Evolutionary conservation across 2,329 filamentous ascomycete genomes (phyloP).

Genomic region (Chaetomiaceae sp.): DNA sequence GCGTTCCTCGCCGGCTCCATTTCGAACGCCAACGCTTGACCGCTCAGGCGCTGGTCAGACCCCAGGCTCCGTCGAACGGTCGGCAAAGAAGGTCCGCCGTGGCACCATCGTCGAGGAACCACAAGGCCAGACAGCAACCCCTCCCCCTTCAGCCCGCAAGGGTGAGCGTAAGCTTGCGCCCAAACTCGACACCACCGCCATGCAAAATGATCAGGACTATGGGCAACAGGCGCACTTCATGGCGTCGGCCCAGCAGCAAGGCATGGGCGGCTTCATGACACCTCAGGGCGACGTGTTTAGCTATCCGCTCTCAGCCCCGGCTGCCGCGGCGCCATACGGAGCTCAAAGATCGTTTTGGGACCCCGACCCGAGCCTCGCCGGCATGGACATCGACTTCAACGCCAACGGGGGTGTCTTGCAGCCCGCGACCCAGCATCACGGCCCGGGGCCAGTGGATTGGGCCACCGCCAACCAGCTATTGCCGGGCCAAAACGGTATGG

Average conservation of each 20-base stretch:
- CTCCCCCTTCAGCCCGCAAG: conserved; percentile 55
- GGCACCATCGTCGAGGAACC: conserved; percentile 37
- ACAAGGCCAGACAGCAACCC: conserved; percentile 52
- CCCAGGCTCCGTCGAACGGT: conserved; percentile 29
- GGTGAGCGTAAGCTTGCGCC: conserved; percentile 52
- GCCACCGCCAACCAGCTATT: conserved; percentile 51
- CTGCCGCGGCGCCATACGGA: conserved; percentile 42
- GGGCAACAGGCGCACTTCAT: conserved; percentile 50
- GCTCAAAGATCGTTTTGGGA: conserved; percentile 53
- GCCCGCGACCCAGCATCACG: conserved; percentile 38
- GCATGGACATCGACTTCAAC: conserved; percentile 58
- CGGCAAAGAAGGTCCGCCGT: conserved; percentile 44
- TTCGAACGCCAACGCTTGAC: conserved; percentile 34
- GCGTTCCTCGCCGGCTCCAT: conserved; percentile 50
- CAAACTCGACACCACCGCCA: conserved; percentile 42
- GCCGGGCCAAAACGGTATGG: conserved; percentile 41
- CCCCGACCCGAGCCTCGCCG: conserved; percentile 45
- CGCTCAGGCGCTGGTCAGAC: conserved; percentile 28
- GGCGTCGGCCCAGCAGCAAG: conserved; percentile 45
- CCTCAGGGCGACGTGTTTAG: conserved; percentile 53
- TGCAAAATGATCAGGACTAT: conserved; percentile 56
- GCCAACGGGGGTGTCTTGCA: conserved; percentile 44
- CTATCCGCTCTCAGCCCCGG: conserved; percentile 57
- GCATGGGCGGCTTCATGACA: conserved; percentile 44
- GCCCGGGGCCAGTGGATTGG: conserved; percentile 55